These are phyloP conservation scores for Epichloe gansuensis DNA, from an alignment of 2,329 filamentous ascomycete genomes.

Conservation along the genomic window DNA sequence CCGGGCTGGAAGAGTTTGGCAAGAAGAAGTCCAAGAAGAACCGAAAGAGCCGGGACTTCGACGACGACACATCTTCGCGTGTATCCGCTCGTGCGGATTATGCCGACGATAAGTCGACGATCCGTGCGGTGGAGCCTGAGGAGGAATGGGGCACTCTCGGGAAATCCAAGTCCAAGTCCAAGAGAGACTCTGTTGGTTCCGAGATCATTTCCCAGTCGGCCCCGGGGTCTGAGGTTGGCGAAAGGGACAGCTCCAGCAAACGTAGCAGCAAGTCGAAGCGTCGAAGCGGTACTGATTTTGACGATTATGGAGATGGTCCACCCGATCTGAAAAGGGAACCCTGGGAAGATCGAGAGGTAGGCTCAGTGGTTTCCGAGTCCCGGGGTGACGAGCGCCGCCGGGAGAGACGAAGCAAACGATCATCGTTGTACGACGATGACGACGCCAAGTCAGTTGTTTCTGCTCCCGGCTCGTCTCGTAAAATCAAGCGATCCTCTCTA, in stretches of 20 bases:
- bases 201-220: conserved; percentile 22
- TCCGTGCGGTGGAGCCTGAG: conserved; percentile 9
- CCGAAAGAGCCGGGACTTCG: conserved; percentile 16
- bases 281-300: conserved; percentile 21
- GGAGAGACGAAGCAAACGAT: conserved; percentile 19
- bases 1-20: conserved; percentile 15
- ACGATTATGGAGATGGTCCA: conserved; percentile 22
- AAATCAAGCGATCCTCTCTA: conserved; percentile 17
- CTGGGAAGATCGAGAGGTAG: conserved; percentile 33
- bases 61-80: conserved; percentile 13
- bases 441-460: conserved; percentile 31
- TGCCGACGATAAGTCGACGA: conserved; percentile 15
- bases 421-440: conserved; percentile 25
- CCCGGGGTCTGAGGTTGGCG: conserved; percentile 25
- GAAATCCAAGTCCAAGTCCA: conserved; percentile 22
- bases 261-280: conserved; percentile 28
- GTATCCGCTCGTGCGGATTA: conserved; percentile 19
- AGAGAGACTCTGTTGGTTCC: conserved; percentile 18
- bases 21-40: conserved; percentile 17
- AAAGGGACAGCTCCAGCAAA: conserved; percentile 21
- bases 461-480: conserved; percentile 6
- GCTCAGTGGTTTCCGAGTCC: conserved; percentile 36
- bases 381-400: conserved; percentile 19
- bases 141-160: conserved; percentile 25
- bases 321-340: conserved; percentile 26